Evolutionary conservation across 805 yeast species (phyloP).

Genomic region (Lachancea sp.): DNA sequence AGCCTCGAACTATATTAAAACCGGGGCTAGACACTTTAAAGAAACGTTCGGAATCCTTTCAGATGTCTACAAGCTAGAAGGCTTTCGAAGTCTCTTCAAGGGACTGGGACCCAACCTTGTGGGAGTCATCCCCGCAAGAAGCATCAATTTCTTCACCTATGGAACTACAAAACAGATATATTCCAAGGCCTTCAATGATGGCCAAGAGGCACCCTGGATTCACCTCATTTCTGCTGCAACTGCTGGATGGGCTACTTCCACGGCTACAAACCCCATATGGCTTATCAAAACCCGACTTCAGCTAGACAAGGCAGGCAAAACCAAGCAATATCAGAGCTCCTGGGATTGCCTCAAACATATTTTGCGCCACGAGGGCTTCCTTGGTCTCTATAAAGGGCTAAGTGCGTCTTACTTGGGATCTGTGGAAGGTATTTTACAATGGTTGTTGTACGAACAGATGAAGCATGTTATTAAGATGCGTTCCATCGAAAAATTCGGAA

Average conservation of each 20-base stretch:
- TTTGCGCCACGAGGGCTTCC: slow-evolving; percentile 67
- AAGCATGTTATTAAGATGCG: slow-evolving; percentile 56
- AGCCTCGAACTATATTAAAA: slow-evolving; percentile 33
- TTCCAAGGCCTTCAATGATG: slow-evolving; percentile 59
- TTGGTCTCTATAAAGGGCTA: slow-evolving; percentile 81
- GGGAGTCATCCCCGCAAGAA: slow-evolving; percentile 97
- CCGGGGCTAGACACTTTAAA: slow-evolving; percentile 61
- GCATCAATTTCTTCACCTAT: slow-evolving; percentile 92
- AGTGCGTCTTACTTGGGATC: slow-evolving; percentile 94
- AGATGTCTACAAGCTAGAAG: slow-evolving; percentile 68
- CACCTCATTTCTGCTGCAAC: slow-evolving; percentile 80
- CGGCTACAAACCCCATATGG: slow-evolving; percentile 98
- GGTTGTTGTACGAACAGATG: slow-evolving; percentile 97
- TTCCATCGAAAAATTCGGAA: slow-evolving; percentile 34
- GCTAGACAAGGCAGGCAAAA: slow-evolving; percentile 62
- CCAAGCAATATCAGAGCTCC: slow-evolving; percentile 69
- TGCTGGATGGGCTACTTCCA: slow-evolving; percentile 92
- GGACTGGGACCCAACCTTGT: slow-evolving; percentile 96
- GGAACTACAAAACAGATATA: slow-evolving; percentile 84
- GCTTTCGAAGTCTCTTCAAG: slow-evolving; percentile 78
- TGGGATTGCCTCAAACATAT: slow-evolving; percentile 75
- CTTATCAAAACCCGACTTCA: slow-evolving; percentile 90
- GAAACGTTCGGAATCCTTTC: slow-evolving; percentile 74
- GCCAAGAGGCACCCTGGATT: slow-evolving; percentile 75
- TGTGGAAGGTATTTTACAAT: slow-evolving; percentile 85